phyloP scores from a whole-genome alignment of 257 asterid species.

The Salvia miltiorrhiza region DNA sequence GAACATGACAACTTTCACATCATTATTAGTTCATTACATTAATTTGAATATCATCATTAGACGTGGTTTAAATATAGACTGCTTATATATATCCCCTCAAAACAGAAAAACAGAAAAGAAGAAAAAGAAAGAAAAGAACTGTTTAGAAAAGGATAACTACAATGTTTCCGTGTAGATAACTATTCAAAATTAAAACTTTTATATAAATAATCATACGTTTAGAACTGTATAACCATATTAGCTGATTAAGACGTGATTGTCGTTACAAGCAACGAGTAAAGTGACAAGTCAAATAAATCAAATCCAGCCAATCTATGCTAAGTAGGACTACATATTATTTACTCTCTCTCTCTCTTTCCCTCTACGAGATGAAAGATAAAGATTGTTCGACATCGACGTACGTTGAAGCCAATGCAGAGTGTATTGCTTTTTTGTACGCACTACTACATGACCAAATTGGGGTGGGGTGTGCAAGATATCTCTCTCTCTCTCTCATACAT shows the following conservation, averaged over 20 bases:
- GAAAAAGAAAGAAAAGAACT: no score
- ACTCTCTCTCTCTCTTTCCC: not conserved
- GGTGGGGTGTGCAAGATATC: not conserved
- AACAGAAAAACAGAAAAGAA: no score
- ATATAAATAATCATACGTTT: not conserved
- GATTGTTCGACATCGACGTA: constrained; percentile 23
- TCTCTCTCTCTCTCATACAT: not conserved
- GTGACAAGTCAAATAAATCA: not conserved
- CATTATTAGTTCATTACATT: no score
- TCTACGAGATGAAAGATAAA: constrained; percentile 14
- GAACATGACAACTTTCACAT: no score
- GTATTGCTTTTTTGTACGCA: constrained; percentile 16
- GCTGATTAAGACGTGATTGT: constrained; percentile 7
- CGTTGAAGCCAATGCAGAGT: constrained; percentile 40
- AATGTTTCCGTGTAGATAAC: not conserved
- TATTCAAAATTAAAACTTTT: not conserved
- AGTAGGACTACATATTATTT: not conserved
- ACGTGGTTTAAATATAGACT: no score
- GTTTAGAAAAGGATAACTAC: no score
- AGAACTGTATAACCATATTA: not conserved
- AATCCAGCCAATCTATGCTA: constrained; percentile 20
- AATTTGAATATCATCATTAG: no score
- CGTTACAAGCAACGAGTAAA: constrained; percentile 9
- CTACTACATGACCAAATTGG: not conserved
- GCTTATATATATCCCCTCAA: no score